Evolutionary conservation across 495 filamentous ascomycete species (phyloP).

Genomic region (Trichoderma erinaceum): DNA sequence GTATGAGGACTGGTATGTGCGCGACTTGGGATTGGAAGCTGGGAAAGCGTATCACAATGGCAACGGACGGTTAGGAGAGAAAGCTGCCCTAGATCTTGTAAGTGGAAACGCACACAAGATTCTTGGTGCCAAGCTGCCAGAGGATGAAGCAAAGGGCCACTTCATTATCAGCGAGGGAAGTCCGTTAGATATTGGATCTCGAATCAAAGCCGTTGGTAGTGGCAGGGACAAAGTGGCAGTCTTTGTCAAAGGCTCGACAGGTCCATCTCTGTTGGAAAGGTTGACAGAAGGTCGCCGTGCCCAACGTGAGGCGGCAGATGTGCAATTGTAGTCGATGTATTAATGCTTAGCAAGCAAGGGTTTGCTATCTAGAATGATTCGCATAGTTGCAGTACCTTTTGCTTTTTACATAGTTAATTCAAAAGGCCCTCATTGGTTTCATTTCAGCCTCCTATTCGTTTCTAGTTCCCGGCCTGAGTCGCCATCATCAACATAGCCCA

Average conservation of each 20-base stretch:
- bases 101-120: conserved; percentile 44
- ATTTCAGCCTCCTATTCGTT: too few species aligned
- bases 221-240: conserved; percentile 32
- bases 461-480: too few species aligned
- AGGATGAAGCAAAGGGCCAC: conserved; percentile 24
- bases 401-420: too few species aligned
- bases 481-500: neutral
- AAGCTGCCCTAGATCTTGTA: conserved; percentile 39
- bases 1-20: conserved; percentile 44
- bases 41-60: conserved; percentile 46
- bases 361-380: too few species aligned
- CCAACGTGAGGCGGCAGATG: too few species aligned
- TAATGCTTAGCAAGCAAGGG: too few species aligned
- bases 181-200: conserved; percentile 37
- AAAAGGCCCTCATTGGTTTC: too few species aligned
- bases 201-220: conserved; percentile 35
- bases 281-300: too few species aligned
- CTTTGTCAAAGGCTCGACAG: conserved; percentile 16
- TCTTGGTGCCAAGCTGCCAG: conserved; percentile 31
- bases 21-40: conserved; percentile 42
- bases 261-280: too few species aligned
- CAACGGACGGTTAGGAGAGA: conserved; percentile 31
- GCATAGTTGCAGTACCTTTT: too few species aligned
- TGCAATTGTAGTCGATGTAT: too few species aligned
- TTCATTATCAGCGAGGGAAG: conserved; percentile 43